These are phyloP conservation scores for Fragaria iinumae DNA, from an alignment of 306 rosid species.

Conservation along the genomic window DNA sequence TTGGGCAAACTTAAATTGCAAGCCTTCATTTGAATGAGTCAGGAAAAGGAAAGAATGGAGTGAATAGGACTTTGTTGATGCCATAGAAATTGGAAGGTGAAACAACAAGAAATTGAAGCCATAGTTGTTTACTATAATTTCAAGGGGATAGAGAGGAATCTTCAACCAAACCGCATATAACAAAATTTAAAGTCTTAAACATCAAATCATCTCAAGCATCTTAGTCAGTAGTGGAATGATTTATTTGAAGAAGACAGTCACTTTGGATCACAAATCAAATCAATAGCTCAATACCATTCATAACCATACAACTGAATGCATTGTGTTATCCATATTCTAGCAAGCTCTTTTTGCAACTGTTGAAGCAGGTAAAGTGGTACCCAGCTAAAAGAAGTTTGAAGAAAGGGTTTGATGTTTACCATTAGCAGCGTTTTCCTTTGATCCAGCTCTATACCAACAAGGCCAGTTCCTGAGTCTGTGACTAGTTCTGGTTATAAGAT, in stretches of 20 bases:
- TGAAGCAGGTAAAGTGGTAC: background rate
- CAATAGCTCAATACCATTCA: background rate
- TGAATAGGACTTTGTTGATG: background rate
- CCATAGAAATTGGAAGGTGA: background rate
- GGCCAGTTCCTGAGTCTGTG: background rate
- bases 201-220: conserved; percentile 11
- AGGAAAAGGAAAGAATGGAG: background rate
- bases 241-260: background rate
- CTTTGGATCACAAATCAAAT: background rate
- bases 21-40: background rate
- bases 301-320: background rate
- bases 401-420: background rate
- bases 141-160: background rate
- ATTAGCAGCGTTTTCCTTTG: background rate
- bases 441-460: too few species aligned
- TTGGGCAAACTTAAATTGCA: background rate
- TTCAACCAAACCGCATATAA: background rate
- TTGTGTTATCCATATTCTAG: background rate
- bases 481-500: background rate
- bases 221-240: background rate
- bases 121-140: background rate
- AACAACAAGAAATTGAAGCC: background rate
- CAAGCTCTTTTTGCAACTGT: background rate
- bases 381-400: background rate
- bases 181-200: background rate